Conservation (phyloP, 1,284 basidiomycete genomes). For the Trichosporon asahii region DNA sequence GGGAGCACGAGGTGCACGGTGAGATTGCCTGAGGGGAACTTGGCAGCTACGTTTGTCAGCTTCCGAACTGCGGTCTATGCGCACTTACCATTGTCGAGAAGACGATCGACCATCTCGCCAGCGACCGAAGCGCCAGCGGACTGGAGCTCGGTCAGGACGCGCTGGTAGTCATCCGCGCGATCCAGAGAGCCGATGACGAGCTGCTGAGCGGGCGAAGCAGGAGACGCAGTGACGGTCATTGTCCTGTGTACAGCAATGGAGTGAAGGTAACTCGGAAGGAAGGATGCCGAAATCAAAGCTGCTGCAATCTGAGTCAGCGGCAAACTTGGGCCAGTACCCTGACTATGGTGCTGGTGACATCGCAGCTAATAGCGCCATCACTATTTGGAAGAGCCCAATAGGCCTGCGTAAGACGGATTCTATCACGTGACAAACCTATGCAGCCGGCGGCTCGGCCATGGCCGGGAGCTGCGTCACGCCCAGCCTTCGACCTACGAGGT, state of each 20-base stretch:
- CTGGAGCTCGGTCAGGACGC: conserved; percentile 37
- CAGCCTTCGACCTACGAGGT: neutral
- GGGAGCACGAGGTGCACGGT: conserved; percentile 49
- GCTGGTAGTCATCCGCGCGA: conserved; percentile 48
- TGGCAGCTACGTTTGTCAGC: conserved; percentile 37
- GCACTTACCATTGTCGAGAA: conserved; percentile 49
- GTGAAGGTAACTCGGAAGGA: neutral
- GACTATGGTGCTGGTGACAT: too few relatives aligned
- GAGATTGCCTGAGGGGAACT: conserved; percentile 40
- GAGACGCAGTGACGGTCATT: conserved; percentile 17
- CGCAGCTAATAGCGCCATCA: conserved; percentile 8
- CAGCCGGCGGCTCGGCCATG: conserved; percentile 1
- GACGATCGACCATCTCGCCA: conserved; percentile 51
- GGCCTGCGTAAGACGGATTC: neutral
- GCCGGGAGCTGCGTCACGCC: neutral
- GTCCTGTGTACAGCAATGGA: neutral
- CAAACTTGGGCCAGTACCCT: too few relatives aligned
- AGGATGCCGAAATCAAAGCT: conserved; percentile 1
- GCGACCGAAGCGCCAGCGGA: conserved; percentile 31
- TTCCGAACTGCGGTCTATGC: neutral
- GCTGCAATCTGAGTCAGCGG: conserved; percentile 2
- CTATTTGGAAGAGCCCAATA: conserved; percentile 3
- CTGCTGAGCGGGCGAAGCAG: conserved; percentile 21
- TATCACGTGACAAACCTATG: neutral
- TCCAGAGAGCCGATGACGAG: conserved; percentile 50